phyloP scores from a whole-genome alignment of 148 eudicot species.

The Mesembryanthemum crystallinum region DNA sequence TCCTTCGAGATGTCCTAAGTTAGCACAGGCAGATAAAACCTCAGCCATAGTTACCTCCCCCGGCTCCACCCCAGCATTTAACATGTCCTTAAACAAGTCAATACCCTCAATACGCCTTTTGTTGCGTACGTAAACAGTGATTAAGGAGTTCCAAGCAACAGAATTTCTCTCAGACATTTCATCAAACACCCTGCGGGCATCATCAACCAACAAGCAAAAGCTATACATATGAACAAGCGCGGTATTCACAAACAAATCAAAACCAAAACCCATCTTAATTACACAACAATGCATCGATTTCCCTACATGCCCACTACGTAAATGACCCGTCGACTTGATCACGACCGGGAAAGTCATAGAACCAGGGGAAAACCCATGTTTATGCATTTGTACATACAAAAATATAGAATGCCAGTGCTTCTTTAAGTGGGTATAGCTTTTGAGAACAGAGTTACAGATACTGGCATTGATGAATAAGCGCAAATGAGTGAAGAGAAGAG shows the following conservation, averaged over 20 bases:
- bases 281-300: conserved; percentile 44
- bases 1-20: conserved; percentile 36
- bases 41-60: conserved; percentile 54
- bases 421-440: conserved; percentile 26
- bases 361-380: conserved; percentile 25
- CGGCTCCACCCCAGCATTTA: conserved; percentile 25
- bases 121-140: conserved; percentile 41
- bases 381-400: conserved; percentile 31
- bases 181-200: conserved; percentile 44
- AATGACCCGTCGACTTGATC: conserved; percentile 25
- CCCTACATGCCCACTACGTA: conserved; percentile 32
- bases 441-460: conserved; percentile 21
- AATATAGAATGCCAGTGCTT: conserved; percentile 28
- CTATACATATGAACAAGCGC: conserved; percentile 52
- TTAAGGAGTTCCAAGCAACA: conserved; percentile 50
- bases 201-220: conserved; percentile 28
- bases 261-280: conserved; percentile 42
- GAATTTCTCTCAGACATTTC: conserved; percentile 37
- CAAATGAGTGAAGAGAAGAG: conserved; percentile 17
- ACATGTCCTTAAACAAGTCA: conserved; percentile 39
- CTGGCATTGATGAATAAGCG: conserved; percentile 7
- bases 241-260: conserved; percentile 43
- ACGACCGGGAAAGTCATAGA: conserved; percentile 26
- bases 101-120: conserved; percentile 36
- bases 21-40: conserved; percentile 44